Base-by-base conservation (phyloP, 2,329 filamentous ascomycete genomes). In the Fusarium sacchari region DNA sequence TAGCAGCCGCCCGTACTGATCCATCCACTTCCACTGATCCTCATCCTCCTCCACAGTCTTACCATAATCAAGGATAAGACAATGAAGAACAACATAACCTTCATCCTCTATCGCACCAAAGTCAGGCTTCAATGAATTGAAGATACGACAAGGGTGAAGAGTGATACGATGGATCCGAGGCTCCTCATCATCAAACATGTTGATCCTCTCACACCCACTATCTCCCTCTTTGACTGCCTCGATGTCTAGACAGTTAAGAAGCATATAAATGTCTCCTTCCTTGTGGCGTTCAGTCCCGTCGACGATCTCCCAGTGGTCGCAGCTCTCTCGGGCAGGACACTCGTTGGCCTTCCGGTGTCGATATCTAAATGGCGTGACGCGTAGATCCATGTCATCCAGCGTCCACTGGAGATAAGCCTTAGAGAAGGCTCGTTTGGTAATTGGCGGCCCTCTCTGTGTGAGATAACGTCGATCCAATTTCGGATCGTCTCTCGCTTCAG, bases 191-290 rank as follows among this genome's bases (percentile, higher is more conserved):
- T 50, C 47, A 20, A 24, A 50, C 47, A 50, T 50, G 8, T 20
- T 20, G 4, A 50, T 50, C 2, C 30, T 22, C 30, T 34, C 4
- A 1, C 47, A 34, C 5, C 15, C 12, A 3, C 11, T 50, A 1
- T 34, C n/a, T 10, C 30, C 47, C 30, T 34, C 17, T 0, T 18
- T n/a, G 8, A 18, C 30, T 0, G 47, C 34, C 15, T 34, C 8
- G 1, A 1, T 24, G 6, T 50, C 47, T 20, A 34, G 7, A 3
- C 30, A 50, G 2, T 20, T 5, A 6, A 50, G 22, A 0, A 50
- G 12, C 0, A 34, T 1, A 4, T 50, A 50, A 3, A 50, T 20
- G 10, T 50, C 30, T 3, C 17, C 30, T 50, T 50, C 30, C 4
- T 24, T 2, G 22, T 34, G 47, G 9, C 22, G 6, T 10, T 50